Conservation (phyloP, 148 eudicot genomes). For the Simmondsia chinensis region DNA sequence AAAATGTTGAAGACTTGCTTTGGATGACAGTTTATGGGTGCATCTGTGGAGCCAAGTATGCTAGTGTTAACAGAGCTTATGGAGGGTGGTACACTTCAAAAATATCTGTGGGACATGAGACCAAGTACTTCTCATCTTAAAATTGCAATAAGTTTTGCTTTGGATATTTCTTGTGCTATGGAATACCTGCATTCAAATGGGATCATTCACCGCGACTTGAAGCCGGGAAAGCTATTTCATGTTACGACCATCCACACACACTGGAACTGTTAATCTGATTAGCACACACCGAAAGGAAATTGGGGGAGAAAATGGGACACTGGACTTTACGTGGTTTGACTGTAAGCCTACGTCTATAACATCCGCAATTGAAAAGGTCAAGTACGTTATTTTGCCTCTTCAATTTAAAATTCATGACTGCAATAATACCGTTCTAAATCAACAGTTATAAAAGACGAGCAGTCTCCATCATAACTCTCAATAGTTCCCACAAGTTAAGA, state of each 20-base stretch:
- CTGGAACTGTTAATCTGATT: no score
- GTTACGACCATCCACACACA: not conserved
- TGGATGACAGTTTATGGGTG: constrained; percentile 27
- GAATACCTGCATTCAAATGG: constrained; percentile 27
- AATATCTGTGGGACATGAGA: constrained; percentile 21
- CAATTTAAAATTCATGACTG: no score
- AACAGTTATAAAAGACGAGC: no score
- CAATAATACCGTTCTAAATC: no score
- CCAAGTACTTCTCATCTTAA: constrained; percentile 24
- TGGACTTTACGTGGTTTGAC: no score
- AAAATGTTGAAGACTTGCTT: not conserved
- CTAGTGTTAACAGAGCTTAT: constrained; percentile 35
- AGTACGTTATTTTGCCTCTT: no score
- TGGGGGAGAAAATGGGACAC: no score
- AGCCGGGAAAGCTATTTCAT: constrained; percentile 10
- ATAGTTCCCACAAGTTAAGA: no score
- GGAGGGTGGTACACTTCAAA: constrained; percentile 33
- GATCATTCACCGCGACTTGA: constrained; percentile 35
- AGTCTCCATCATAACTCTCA: no score
- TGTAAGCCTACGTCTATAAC: no score
- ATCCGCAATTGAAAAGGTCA: no score
- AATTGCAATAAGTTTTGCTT: constrained; percentile 18
- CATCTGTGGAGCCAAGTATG: constrained; percentile 22
- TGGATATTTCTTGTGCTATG: constrained; percentile 33
- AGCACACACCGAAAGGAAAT: no score